Evolutionary conservation across 768 basidiomycete genomes (phyloP).

Genomic region (Tylopilus felleus): DNA sequence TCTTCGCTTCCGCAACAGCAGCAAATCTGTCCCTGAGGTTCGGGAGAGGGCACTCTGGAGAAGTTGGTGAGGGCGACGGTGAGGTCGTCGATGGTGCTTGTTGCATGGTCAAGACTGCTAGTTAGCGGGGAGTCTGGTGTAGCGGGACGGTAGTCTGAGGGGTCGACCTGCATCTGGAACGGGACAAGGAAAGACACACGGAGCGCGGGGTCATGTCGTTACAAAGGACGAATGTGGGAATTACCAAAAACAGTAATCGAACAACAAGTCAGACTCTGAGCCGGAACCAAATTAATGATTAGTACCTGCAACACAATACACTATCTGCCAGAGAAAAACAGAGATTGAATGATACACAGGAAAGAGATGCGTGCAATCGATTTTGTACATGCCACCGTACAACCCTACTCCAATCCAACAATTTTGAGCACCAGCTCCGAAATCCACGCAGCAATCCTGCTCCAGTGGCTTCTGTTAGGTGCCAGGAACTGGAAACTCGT

Average conservation of each 20-base stretch:
- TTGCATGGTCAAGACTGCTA: constrained; percentile 50
- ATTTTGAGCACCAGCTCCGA: constrained; percentile 56
- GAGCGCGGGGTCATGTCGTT: background rate
- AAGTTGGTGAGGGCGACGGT: constrained; percentile 69
- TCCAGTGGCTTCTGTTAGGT: constrained; percentile 49
- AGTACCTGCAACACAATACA: constrained; percentile 3
- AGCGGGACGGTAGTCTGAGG: constrained; percentile 33
- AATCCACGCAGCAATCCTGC: constrained; percentile 74
- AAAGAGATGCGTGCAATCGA: constrained; percentile 7
- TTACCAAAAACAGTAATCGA: constrained; percentile 9
- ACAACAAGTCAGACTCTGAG: too few relatives aligned
- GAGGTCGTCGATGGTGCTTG: constrained; percentile 73
- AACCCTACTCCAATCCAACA: constrained; percentile 35
- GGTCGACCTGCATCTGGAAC: constrained; percentile 23
- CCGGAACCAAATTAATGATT: background rate
- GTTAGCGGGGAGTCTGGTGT: constrained; percentile 52
- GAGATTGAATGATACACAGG: background rate
- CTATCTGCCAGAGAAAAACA: constrained; percentile 7
- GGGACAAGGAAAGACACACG: background rate
- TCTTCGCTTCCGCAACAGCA: constrained; percentile 69
- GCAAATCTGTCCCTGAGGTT: constrained; percentile 45
- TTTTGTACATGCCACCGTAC: constrained; percentile 16
- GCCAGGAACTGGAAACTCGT: constrained; percentile 70
- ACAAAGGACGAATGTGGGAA: constrained; percentile 15
- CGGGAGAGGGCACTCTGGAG: constrained; percentile 73